Evolutionary conservation across 345 rosid species (phyloP), one percentile per base, ranked within the genome.

Genomic region (Triadica sebifera): DNA sequence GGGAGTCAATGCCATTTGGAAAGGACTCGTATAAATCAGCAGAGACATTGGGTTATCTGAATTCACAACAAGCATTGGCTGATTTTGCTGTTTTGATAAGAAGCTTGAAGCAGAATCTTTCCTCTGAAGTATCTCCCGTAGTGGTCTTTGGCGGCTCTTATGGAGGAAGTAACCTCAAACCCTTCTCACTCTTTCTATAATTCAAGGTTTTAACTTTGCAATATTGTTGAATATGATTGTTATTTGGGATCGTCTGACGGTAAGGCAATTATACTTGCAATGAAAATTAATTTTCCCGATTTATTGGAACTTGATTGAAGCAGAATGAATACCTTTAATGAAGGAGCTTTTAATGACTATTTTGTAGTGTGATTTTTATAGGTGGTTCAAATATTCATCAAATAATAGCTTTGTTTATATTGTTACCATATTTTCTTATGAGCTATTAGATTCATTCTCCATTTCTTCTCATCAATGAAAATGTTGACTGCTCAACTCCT

Each of bases 71-170:
- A 79, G 94, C 93, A 2, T 78, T 93, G 81, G 94, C 96, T 78
- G 98, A 89, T 84, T 90, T 71, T 81, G 91, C 93, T 5, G 77
- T 88, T 73, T 41, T 92, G 60, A 86, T 92, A 70, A 84, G 87
- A 80, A 87, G 89, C 83, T 83, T 90, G 84, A 92, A 92, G 86
- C 86, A 85, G 62, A 87, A 92, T 56, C 85, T 92, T 58, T 83
- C 91, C 38, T 85, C 93, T 8, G 92, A 92, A 78, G 79, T 86
- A 43, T 90, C 97, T 4, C 92, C 97, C 12, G 93, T 90, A 20
- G 87, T 92, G 68, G 92, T 87, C 84, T 89, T 92, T 69, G 97
- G 97, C 71, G 97, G 91, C 51, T 92, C 97, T 67, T 92, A 90
- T 81, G 97, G 97, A 80, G 97, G 96, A 88, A 90, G 97, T 89